These are phyloP conservation scores for Gautieria morchelliformis DNA, from an alignment of 768 basidiomycete species.

Conservation along the genomic window DNA sequence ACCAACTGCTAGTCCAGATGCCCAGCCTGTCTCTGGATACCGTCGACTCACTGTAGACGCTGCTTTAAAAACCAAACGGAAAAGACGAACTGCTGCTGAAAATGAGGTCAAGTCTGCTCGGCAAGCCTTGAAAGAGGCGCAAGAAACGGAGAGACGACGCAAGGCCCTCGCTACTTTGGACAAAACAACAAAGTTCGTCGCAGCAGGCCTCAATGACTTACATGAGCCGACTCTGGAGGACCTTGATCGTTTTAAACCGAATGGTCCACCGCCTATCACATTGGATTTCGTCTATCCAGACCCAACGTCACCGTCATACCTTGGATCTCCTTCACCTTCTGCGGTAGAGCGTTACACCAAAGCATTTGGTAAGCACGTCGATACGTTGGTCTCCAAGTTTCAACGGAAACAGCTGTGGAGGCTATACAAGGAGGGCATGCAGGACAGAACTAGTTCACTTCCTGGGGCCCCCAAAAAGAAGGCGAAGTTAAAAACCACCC, in stretches of 20 bases:
- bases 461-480: background rate
- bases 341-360: background rate
- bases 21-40: background rate
- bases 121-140: background rate
- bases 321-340: background rate
- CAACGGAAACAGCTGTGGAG: background rate
- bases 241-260: constrained; percentile 6
- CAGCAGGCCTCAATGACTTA: background rate
- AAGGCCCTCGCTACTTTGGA: constrained; percentile 5
- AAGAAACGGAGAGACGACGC: constrained; percentile 3
- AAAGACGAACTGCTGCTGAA: background rate
- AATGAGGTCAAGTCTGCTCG: background rate
- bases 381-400: constrained; percentile 1
- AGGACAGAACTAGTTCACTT: background rate
- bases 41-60: background rate
- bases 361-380: background rate
- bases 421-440: constrained; percentile 4
- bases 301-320: background rate
- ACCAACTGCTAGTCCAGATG: background rate
- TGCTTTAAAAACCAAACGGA: background rate
- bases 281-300: constrained; percentile 5
- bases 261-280: background rate
- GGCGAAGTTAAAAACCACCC: constrained; percentile 1
- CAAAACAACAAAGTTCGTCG: constrained; percentile 5
- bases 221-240: constrained; percentile 7